phyloP scores from a whole-genome alignment of 106 monocot species.

The Dendrobium chrysotoxum region DNA sequence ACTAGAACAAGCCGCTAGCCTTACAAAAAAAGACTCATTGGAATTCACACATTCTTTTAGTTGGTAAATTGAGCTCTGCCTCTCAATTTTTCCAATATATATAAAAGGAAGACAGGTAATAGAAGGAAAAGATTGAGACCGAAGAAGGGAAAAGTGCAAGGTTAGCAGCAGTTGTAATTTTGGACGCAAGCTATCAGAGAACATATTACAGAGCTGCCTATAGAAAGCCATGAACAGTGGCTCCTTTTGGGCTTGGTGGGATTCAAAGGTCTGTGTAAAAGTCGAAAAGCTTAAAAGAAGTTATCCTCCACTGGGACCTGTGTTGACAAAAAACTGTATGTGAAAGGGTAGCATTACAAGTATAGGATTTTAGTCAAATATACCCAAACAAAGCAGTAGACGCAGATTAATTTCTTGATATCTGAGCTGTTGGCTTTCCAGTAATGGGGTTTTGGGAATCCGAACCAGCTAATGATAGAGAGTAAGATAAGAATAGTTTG shows the following conservation, averaged over 20 bases:
- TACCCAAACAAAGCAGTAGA: too few relatives aligned
- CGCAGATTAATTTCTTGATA: neutral
- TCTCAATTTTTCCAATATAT: too few relatives aligned
- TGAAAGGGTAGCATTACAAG: too few relatives aligned
- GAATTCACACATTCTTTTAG: too few relatives aligned
- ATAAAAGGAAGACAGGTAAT: neutral
- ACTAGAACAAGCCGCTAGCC: too few relatives aligned
- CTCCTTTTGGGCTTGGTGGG: conserved; percentile 1
- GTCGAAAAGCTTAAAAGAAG: neutral
- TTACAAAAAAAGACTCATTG: too few relatives aligned
- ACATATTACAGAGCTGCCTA: neutral
- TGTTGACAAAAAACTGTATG: too few relatives aligned
- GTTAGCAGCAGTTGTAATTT: neutral
- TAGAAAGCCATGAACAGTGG: neutral
- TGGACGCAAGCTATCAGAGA: neutral
- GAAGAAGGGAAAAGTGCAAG: neutral
- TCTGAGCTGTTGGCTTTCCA: too few relatives aligned
- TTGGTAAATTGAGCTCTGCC: too few relatives aligned
- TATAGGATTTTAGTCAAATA: too few relatives aligned
- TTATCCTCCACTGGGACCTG: conserved; percentile 14
- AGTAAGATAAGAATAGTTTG: neutral
- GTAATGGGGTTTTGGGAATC: neutral
- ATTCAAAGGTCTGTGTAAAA: neutral
- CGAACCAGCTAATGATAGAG: neutral
- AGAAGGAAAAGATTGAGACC: neutral